A percentile compares a stretch with the other conserved stretches of the same genome.
These are phyloP conservation scores for Russula abietina DNA, from an alignment of 768 basidiomycete species.

Conservation along the genomic window DNA sequence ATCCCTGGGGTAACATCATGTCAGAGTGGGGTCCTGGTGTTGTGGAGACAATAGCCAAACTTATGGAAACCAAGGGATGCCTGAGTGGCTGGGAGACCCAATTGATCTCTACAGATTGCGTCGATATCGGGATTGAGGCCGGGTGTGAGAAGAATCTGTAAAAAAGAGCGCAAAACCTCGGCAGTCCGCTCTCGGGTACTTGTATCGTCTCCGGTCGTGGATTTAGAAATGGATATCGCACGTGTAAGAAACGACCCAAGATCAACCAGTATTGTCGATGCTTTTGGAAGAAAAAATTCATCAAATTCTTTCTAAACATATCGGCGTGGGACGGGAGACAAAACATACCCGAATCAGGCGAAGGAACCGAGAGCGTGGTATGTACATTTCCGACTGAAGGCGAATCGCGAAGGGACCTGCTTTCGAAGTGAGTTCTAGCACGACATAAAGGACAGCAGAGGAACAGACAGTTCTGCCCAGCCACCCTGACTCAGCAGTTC, in stretches of 20 bases:
- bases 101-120: constrained; percentile 50
- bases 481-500: constrained; percentile 65
- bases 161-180: constrained; percentile 49
- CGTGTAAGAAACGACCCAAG: constrained; percentile 27
- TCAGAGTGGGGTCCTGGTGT: not conserved
- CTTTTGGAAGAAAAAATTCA: constrained; percentile 15
- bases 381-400: not conserved
- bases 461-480: constrained; percentile 68
- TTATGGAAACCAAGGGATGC: constrained; percentile 44
- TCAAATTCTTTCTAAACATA: not conserved
- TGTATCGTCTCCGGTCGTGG: constrained; percentile 4
- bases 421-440: not conserved
- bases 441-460: not conserved
- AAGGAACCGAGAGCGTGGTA: constrained; percentile 6
- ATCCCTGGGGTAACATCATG: constrained; percentile 30
- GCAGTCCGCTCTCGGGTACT: constrained; percentile 40
- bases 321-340: not conserved
- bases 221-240: constrained; percentile 18
- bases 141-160: constrained; percentile 62
- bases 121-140: constrained; percentile 70
- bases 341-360: constrained; percentile 27
- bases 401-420: constrained; percentile 8
- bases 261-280: constrained; percentile 31
- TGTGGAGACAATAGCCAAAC: constrained; percentile 32
- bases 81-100: constrained; percentile 42